Base-by-base conservation (phyloP, 208 protist genomes). In the Leishmania turanica region DNA sequence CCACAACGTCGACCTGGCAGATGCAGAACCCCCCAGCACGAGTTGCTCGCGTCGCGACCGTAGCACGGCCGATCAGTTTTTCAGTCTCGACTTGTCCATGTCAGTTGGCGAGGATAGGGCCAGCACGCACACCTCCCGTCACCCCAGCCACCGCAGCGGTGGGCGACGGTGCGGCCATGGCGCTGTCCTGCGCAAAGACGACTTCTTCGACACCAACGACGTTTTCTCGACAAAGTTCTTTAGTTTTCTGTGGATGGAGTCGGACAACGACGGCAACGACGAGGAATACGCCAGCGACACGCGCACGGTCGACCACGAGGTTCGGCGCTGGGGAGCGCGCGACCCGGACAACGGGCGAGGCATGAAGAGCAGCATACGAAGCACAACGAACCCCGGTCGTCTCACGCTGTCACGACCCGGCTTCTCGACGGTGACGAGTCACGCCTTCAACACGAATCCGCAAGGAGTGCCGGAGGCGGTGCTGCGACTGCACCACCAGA, bases 161-260 rank as follows among this genome's bases (percentile, higher is more conserved):
- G 71, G 17, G 53, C 81, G 65, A n/a, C 82, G 82, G 37, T 6
- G n/a, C 47, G 71, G 75, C 47, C 82, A 79, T n/a, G 64, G 73
- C 11, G 73, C 82, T 2, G 71, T 79, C 7, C 71, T 85, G 72
- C 82, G 82, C 77, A 85, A 85, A 21, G 82, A 85, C 64, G 82
- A 89, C 45, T 71, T 81, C 37, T 87, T 92, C 75, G 88, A 88
- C 74, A 83, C 89, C 19, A 82, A 84, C 79, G 86, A 93, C 60
- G 77, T 92, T 24, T 93, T 95, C 77, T 88, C 91, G 13, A 83
- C 84, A 8, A 87, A 88, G 68, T 82, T 95, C 74, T 95, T 95
- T 51, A 79, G 86, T 19, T 95, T 93, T 74, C 78, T 95, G 11
- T 85, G 82, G 82, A 9, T 31, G 17, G 62, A n/a, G 7, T 31